These are phyloP conservation scores for Oryza brachyantha DNA, from an alignment of 176 grass and related monocot genomes.

Conservation along the genomic window DNA sequence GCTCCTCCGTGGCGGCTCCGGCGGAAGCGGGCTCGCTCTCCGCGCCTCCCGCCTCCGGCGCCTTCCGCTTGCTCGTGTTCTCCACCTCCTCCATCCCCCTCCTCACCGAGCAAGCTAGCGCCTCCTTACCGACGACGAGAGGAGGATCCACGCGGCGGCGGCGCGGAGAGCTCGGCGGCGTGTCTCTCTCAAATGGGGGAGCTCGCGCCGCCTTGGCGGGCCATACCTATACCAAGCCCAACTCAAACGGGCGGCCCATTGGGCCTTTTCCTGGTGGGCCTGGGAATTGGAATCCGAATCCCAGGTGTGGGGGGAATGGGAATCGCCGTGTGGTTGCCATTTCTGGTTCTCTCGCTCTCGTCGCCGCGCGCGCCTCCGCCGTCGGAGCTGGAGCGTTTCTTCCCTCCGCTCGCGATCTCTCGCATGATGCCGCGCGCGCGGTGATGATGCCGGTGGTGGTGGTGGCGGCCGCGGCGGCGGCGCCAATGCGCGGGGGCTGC, in stretches of 20 bases:
- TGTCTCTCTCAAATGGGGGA: not conserved
- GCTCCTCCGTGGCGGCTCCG: not conserved
- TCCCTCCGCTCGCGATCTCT: not conserved
- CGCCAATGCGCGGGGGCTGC: not conserved
- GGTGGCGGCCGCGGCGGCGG: not conserved
- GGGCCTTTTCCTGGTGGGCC: not conserved
- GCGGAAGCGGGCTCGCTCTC: slow-evolving; percentile 2
- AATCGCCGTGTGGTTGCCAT: not conserved
- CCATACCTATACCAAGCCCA: not conserved
- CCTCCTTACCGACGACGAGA: not conserved
- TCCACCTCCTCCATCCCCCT: slow-evolving; percentile 39
- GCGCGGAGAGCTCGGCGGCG: not conserved
- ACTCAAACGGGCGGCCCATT: too few species aligned
- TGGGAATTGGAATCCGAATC: too few species aligned
- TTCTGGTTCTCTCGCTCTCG: slow-evolving; percentile 4
- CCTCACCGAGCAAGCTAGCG: not conserved
- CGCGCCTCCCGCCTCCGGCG: not conserved
- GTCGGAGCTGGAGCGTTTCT: not conserved
- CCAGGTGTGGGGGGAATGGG: too few species aligned
- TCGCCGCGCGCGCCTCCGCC: not conserved
- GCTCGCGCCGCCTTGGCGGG: too few species aligned
- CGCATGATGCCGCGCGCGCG: slow-evolving; percentile 24
- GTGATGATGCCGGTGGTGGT: slow-evolving; percentile 5
- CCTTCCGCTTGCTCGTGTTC: slow-evolving; percentile 48
- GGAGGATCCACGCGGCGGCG: not conserved